phyloP scores from a whole-genome alignment of 2,329 filamentous ascomycete genomes.

The Colletotrichum sojae region DNA sequence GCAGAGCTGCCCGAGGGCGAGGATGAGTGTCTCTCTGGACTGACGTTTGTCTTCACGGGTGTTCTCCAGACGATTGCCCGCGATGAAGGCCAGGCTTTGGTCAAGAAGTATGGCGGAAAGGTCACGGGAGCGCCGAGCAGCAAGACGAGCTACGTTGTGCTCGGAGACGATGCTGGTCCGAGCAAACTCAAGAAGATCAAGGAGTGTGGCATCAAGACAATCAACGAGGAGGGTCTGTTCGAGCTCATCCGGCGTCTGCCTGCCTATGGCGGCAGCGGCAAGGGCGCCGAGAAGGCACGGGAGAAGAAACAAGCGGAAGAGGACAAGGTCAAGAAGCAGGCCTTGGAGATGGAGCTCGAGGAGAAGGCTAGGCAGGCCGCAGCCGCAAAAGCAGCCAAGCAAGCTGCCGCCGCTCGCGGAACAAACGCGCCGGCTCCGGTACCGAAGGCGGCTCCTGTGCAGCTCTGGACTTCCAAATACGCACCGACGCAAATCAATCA shows the following conservation, averaged over 20 bases:
- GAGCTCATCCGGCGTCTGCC: conserved; percentile 86
- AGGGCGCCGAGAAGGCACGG: conserved; percentile 86
- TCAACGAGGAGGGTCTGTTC: conserved; percentile 93
- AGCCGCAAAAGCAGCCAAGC: conserved; percentile 67
- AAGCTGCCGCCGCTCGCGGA: conserved; percentile 62
- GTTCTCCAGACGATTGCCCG: conserved; percentile 84
- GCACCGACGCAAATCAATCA: conserved; percentile 87
- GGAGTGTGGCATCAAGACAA: conserved; percentile 86
- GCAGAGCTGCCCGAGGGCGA: conserved; percentile 85
- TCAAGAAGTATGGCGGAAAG: conserved; percentile 96
- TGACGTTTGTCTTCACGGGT: conserved; percentile 96
- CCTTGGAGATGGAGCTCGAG: conserved; percentile 87
- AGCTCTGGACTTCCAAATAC: conserved; percentile 96
- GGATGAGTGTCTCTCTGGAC: conserved; percentile 89
- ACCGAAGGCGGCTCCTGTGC: conserved; percentile 59
- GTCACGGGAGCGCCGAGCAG: conserved; percentile 87
- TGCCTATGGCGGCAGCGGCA: conserved; percentile 87
- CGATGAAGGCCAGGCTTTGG: conserved; percentile 86
- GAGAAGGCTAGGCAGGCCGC: conserved; percentile 73
- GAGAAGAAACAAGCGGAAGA: conserved; percentile 90
- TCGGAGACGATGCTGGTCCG: conserved; percentile 92
- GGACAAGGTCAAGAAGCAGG: conserved; percentile 84
- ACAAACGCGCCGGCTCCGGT: conserved; percentile 52
- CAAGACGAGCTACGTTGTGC: conserved; percentile 94
- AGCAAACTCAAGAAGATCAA: conserved; percentile 92